Evolutionary conservation across 1,139 yeast genomes (phyloP), one percentile per base, ranked within the genome.

Genomic region (Kodamaea fungicola): DNA sequence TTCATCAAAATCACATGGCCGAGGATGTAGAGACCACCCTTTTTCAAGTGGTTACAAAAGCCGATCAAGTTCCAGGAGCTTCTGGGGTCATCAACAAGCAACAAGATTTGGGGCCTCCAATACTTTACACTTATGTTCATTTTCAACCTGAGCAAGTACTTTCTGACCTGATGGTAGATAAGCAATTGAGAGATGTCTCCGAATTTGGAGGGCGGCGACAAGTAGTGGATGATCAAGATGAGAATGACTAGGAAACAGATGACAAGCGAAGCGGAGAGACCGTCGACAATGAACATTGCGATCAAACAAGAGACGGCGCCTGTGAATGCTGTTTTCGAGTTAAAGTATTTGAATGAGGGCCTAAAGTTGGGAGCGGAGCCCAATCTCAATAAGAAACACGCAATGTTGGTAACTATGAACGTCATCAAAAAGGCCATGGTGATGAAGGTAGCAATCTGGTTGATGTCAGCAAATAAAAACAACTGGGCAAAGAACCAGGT

Each of bases 391-490:
- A 92, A 62, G 55, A 90, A 89, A 58, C 98, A 92, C 1, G 98
- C 97, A 45, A 90, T 61, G 53, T 92, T 92, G 26, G 95, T 89
- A 4, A 90, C 96, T 33, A 90, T 83, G 55, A 92, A 92, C 0
- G 98, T 92, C 92, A 90, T 86, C 39, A 92, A 68, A 52, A 88
- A 92, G 0, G 98, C 96, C 97, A 92, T 89, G 2, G 97, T 90
- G 42, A 92, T 90, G 52, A 89, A 83, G 0, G 94, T 85, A 2
- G 98, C 98, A 59, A 92, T 89, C 57, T 84, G 88, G 60, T 92
- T 92, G 45, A 92, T 85, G 56, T 92, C 95, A 1, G 95, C 86
- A 54, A 92, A 80, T 26, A 92, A 66, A 43, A 92, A 90, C 6
- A 83, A 44, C 54, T 92, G 98, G 4, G 95, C 86, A 30, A 92